Evolutionary conservation across 306 rosid genomes (phyloP).

Genomic region (Quercus glauca): DNA sequence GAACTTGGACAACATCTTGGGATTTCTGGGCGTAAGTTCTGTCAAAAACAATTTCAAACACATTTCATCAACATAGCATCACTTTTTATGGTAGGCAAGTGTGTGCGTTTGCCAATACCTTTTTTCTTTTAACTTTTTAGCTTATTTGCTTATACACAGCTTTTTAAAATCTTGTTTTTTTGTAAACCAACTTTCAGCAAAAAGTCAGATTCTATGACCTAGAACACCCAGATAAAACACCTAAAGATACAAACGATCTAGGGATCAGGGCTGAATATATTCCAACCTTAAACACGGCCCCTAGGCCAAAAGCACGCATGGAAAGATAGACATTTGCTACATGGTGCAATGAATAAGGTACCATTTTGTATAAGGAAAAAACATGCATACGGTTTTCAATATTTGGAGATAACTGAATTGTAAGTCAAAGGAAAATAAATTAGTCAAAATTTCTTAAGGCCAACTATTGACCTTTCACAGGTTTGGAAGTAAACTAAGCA

Average conservation of each 20-base stretch:
- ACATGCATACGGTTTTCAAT: not conserved
- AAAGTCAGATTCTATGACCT: not conserved
- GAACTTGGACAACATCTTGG: constrained; percentile 78
- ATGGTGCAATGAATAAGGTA: not conserved
- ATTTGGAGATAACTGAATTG: not conserved
- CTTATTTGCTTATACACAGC: too few species aligned
- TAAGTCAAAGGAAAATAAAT: not conserved
- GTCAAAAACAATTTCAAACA: constrained; percentile 19
- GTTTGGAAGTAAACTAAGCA: not conserved
- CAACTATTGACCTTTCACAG: not conserved
- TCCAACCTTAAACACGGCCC: not conserved
- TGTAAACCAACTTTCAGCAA: too few species aligned
- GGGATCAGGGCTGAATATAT: not conserved
- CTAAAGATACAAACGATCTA: not conserved
- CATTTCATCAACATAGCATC: not conserved
- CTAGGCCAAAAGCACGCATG: not conserved
- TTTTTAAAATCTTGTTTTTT: too few species aligned
- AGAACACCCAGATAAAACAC: not conserved
- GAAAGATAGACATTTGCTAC: not conserved
- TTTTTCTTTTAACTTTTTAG: too few species aligned
- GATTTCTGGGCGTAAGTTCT: constrained; percentile 79
- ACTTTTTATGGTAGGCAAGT: not conserved
- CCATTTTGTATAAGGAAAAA: not conserved
- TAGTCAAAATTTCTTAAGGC: not conserved
- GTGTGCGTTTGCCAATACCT: too few species aligned